Percentiles rank a stretch among this genome's conserved stretches.
phyloP scores from a whole-genome alignment of 148 eudicot genomes.

The Fagopyrum tataricum region DNA sequence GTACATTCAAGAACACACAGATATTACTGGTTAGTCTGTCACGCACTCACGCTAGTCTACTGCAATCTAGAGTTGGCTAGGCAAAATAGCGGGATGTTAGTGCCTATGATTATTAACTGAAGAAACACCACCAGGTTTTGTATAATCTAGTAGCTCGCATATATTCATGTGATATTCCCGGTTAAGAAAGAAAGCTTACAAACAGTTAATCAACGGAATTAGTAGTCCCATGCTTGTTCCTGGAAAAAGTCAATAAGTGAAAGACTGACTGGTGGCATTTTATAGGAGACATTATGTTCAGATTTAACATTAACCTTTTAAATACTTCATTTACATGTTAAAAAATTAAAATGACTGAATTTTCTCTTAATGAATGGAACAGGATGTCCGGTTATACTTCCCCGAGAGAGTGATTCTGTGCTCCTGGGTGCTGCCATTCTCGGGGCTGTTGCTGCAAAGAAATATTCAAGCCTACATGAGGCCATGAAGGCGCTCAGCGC shows the following conservation, averaged over 20 bases:
- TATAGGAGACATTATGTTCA: background rate
- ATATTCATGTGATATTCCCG: background rate
- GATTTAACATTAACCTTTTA: background rate
- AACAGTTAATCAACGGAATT: too few species aligned
- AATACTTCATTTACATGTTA: background rate
- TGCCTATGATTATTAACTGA: too few species aligned
- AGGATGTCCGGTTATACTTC: constrained; percentile 88
- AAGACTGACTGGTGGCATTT: background rate
- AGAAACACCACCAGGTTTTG: background rate
- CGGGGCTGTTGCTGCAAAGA: constrained; percentile 95
- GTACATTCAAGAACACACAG: constrained; percentile 95
- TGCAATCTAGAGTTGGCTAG: constrained; percentile 3
- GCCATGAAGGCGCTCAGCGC: constrained; percentile 96
- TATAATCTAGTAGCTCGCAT: background rate
- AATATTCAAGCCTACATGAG: constrained; percentile 52
- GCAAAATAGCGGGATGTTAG: too few species aligned
- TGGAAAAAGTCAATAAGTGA: too few species aligned
- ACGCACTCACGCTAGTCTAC: constrained; percentile 15
- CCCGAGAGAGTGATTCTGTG: constrained; percentile 87
- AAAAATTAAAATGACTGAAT: background rate
- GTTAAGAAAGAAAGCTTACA: too few species aligned
- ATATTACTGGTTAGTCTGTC: constrained; percentile 68
- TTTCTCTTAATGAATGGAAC: constrained; percentile 11
- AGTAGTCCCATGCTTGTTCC: too few species aligned
- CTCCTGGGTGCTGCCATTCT: constrained; percentile 92